Evolutionary conservation across 2,329 filamentous ascomycete species (phyloP).

Genomic region (Trichoderma cornu-damae): DNA sequence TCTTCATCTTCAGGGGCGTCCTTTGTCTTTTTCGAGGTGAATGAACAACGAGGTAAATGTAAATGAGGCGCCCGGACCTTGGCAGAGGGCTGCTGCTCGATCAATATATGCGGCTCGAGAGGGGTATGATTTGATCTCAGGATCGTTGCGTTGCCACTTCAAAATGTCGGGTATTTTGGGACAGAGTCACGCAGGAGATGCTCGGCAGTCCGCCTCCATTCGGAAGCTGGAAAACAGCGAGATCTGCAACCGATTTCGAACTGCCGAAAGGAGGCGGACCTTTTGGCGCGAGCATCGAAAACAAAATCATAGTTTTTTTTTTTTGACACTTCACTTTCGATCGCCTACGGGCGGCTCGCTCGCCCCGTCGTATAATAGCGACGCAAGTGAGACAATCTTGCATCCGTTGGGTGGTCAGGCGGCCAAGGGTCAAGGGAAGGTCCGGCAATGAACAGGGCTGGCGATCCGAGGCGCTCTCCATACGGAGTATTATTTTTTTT

Average conservation of each 20-base stretch:
- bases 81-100: not conserved
- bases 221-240: conserved; percentile 2
- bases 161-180: not conserved
- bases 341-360: not conserved
- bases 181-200: not conserved
- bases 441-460: not conserved
- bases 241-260: not conserved
- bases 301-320: not conserved
- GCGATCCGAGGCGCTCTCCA: not conserved
- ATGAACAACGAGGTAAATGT: not conserved
- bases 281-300: not conserved
- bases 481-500: no score
- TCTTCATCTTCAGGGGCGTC: conserved; percentile 9
- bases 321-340: not conserved
- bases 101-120: not conserved
- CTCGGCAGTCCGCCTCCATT: conserved; percentile 8
- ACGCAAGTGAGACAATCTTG: not conserved
- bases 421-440: not conserved
- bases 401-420: not conserved
- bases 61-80: no score
- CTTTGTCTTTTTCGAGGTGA: not conserved
- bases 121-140: not conserved
- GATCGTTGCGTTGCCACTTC: not conserved
- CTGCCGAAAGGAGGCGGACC: conserved; percentile 2
- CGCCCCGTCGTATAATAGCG: not conserved